Percentiles rank a stretch among this genome's conserved stretches.
These are phyloP conservation scores for Linanthus parryae DNA, from an alignment of 148 eudicot genomes.

Conservation along the genomic window DNA sequence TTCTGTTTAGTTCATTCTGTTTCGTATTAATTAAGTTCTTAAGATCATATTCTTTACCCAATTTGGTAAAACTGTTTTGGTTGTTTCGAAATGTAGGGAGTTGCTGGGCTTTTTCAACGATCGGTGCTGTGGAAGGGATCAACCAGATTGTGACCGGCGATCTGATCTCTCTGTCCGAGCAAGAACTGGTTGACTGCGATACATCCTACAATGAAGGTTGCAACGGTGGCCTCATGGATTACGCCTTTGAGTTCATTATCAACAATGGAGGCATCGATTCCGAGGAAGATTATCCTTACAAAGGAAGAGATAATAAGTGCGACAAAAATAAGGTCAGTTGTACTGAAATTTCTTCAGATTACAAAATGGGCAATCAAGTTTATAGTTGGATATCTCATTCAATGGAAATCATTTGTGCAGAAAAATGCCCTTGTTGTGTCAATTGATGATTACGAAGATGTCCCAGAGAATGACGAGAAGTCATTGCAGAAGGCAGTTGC, in stretches of 20 bases:
- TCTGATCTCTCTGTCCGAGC: conserved; percentile 64
- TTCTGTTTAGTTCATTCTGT: no score
- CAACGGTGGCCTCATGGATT: conserved; percentile 57
- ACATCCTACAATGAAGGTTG: conserved; percentile 47
- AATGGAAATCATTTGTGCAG: conserved; percentile 16
- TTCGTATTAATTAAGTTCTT: no score
- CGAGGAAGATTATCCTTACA: conserved; percentile 49
- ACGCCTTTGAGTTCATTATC: conserved; percentile 44
- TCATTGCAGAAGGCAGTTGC: conserved; percentile 57
- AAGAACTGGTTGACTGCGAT: conserved; percentile 75
- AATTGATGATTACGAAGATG: conserved; percentile 56
- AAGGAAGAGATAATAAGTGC: conserved; percentile 4
- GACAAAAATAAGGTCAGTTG: conserved; percentile 21
- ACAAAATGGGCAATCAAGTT: conserved; percentile 31
- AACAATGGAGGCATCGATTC: conserved; percentile 39
- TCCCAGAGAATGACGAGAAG: conserved; percentile 44
- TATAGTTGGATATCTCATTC: not conserved
- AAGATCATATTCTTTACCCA: no score
- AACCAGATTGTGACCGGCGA: conserved; percentile 64
- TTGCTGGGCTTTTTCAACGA: conserved; percentile 86
- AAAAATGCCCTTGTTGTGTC: conserved; percentile 63
- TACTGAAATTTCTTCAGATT: conserved; percentile 52
- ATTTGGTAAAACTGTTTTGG: no score
- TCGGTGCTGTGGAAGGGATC: conserved; percentile 68
- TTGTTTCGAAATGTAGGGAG: conserved; percentile 38